Evolutionary conservation across 1,284 basidiomycete genomes (phyloP), one percentile per base, ranked within the genome.

Genomic region (Leccinum pachyderme): DNA sequence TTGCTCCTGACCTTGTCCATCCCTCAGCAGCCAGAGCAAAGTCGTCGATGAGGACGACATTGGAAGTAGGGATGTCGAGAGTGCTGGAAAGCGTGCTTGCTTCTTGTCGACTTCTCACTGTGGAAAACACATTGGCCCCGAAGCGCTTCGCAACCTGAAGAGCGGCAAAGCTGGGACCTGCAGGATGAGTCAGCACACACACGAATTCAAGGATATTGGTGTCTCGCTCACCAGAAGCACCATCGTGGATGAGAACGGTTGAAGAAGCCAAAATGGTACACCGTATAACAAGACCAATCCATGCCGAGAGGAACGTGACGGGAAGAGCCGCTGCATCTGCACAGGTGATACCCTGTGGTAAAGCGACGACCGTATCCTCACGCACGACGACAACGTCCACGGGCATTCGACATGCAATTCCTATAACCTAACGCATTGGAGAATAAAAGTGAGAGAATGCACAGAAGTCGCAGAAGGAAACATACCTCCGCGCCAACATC

Each of bases 181-280:
- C 27, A 27, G 47, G 47, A 12, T 5, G 11, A 41, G 29, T 65
- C 13, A 67, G 59, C 8, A 39, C 27, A 37, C 1, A 9, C 46
- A 9, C 39, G 46, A 12, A 13, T 27, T 22, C 11, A 22, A 25
- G 32, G 5, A 11, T 25, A 28, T 3, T 1, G 18, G 46, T 25
- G n/a, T 25, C 3, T 27, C 13, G 7, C 8, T 31, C 47, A 70
- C 66, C 59, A 52, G 67, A 68, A 31, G 57, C 33, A 12, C 59
- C 67, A 47, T 69, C 63, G 22, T 70, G 67, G n/a, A 70, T 51
- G 4, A 68, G 61, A n/a, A 68, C 55, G 0, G 54, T 56, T 7
- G 67, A 70, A 43, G 59, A 53, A 7, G 64, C 43, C 0, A 57
- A 59, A 33, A 68, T 56, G 24, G 57, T 54, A 43, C 55, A 60